Evolutionary conservation across 495 filamentous ascomycete species (phyloP), one percentile per base, ranked within the genome.

Genomic region (Aeminium ludgeri): DNA sequence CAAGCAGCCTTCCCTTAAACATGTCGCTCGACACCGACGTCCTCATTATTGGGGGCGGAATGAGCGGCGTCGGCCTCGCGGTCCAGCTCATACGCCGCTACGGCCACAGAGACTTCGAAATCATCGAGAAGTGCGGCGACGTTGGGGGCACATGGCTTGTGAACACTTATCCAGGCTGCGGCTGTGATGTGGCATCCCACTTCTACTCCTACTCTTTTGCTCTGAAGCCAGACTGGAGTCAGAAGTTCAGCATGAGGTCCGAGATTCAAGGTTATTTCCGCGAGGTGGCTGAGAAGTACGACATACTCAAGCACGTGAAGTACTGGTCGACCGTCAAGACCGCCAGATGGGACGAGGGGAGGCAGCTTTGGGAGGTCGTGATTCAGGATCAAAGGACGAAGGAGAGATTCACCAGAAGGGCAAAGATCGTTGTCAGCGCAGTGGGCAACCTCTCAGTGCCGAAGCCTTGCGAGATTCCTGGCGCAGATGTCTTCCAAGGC

Each of bases 381-480:
- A 35, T 70, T 13, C 48, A 58, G 25, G 49, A 67, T 48, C 37
- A 58, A 30, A 45, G 54, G 17, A 59, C 56, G 6, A 48, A 55
- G 32, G 45, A 53, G 37, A 54, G 54, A 3, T 28, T 20, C 20
- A 36, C 54, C 7, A 20, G 50, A n/a, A 57, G 67, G 34, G 67
- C 66, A 13, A 77, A 74, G 55, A 59, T 78, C 16, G 59, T 78
- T 5, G 59, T 74, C 33, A 70, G 62, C 41, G 65, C 64, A 16
- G 71, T 72, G 5, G 76, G 76, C 0, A 60, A 62, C 1, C 52
- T 73, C 2, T 62, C 61, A 0, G 52, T 63, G 20, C 70, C 70
- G 3, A 64, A 65, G 17, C 44, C 55, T 5, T 61, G 57, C 29
- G 68, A 71, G 35, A 65, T 73, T 16, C 57, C 67, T 7, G 65